Evolutionary conservation across 2,329 filamentous ascomycete species (phyloP).

Genomic region (Harringtonia lauricola): DNA sequence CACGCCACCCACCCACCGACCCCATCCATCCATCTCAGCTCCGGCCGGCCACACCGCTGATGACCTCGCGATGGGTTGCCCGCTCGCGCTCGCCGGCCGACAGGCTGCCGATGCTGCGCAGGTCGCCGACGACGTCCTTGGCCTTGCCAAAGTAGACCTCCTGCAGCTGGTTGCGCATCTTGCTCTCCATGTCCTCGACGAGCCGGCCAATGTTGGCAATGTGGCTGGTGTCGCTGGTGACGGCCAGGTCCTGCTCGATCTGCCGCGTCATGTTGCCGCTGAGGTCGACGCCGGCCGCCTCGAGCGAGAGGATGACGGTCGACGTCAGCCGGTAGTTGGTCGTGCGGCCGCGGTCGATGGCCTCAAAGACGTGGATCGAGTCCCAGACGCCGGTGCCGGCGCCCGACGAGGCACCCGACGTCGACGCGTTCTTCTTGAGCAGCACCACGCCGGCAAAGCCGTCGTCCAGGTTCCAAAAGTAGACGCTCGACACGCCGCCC

Average conservation of each 20-base stretch:
- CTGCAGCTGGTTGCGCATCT: slow-evolving; percentile 96
- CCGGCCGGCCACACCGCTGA: slow-evolving; percentile 45
- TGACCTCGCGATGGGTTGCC: slow-evolving; percentile 81
- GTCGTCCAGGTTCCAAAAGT: slow-evolving; percentile 97
- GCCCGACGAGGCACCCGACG: not conserved
- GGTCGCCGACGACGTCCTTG: slow-evolving; percentile 92
- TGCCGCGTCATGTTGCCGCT: slow-evolving; percentile 97
- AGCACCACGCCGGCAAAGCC: slow-evolving; percentile 94
- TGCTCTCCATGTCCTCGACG: slow-evolving; percentile 98
- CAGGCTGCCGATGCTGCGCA: slow-evolving; percentile 75
- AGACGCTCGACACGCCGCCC: slow-evolving; percentile 89
- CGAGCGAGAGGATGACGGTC: slow-evolving; percentile 86
- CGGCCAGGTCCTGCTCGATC: slow-evolving; percentile 80
- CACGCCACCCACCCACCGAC: too few species aligned
- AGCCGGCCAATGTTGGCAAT: slow-evolving; percentile 89
- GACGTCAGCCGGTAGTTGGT: slow-evolving; percentile 97
- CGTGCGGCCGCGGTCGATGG: slow-evolving; percentile 79
- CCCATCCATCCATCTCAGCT: too few species aligned
- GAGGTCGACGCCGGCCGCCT: slow-evolving; percentile 73
- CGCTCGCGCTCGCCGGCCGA: slow-evolving; percentile 77
- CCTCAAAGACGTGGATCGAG: slow-evolving; percentile 97
- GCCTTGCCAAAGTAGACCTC: slow-evolving; percentile 99
- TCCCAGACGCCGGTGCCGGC: slow-evolving; percentile 69
- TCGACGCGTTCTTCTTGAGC: slow-evolving; percentile 68
- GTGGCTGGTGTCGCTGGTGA: slow-evolving; percentile 74